Evolutionary conservation across 2,329 filamentous ascomycete species (phyloP), one percentile per base, ranked within the genome.

Genomic region (Amesomyces nigricolor): DNA sequence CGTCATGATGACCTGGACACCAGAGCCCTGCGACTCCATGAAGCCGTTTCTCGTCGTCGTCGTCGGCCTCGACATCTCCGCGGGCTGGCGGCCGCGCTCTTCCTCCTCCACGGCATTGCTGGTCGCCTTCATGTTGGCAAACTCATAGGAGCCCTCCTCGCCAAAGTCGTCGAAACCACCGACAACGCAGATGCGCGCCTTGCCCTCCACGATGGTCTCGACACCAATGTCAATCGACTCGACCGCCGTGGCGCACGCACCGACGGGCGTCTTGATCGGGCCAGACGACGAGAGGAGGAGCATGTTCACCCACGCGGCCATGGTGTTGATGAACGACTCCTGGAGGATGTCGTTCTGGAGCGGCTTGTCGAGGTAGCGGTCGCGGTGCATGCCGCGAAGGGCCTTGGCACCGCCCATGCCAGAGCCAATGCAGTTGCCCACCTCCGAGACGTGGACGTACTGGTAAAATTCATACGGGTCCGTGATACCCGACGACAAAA

Each of bases 301-400:
- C 94, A 99, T 99, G 79, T 99, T 99, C 56, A 99, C 91, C 94
- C 94, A 99, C 14, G 94, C 94, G 65, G 89, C 87, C 92, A 99
- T 99, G 54, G 94, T 99, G 80, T 99, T 99, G 82, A 99, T 97
- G 80, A 99, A 99, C 11, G 94, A 97, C 75, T 99, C 94, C 70
- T 99, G 95, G 13, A 99, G 82, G 70, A 99, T 96, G 69, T 99
- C 94, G 75, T 97, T 99, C 75, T 99, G 95, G 48, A 99, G 83
- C 54, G 92, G 94, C 77, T 91, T 94, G 76, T 99, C 94, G 60
- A 97, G 81, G 83, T 87, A 97, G 58, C 94, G 88, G 72, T 96
- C 92, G 74, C 92, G 94, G 80, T 97, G 96, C 92, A 99, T 99
- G 66, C 92, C 92, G 66, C 91, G 87, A 62, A 99, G 82, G 65